phyloP scores from a whole-genome alignment of 164 flowering plant species.

The Aristolochia fimbriata region DNA sequence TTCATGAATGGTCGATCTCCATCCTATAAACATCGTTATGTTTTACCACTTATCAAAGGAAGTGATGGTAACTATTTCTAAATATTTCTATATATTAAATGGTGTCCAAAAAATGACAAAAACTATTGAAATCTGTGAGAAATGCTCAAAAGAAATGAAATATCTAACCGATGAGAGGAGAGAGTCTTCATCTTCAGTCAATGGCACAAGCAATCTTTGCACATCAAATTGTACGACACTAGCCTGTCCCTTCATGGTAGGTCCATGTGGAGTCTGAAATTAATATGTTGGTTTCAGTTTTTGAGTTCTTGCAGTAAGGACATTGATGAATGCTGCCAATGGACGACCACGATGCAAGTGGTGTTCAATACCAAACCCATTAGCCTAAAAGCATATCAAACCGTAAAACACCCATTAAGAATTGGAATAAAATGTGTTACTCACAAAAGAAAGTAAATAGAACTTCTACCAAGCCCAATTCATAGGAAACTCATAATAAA shows the following conservation, averaged over 20 bases:
- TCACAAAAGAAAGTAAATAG: neutral
- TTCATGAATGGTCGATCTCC: no score
- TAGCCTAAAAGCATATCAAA: constrained; percentile 38
- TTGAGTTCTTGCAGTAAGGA: constrained; percentile 56
- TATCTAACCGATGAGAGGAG: constrained; percentile 70
- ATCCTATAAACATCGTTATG: no score
- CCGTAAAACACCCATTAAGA: neutral
- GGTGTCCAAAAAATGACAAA: no score
- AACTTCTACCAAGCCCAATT: neutral
- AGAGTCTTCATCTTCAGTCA: constrained; percentile 60
- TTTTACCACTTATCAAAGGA: no score
- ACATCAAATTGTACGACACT: constrained; percentile 76
- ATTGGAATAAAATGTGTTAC: neutral
- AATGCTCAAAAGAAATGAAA: constrained; percentile 6
- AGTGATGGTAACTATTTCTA: no score
- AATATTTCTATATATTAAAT: no score
- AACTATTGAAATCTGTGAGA: neutral
- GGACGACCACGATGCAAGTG: constrained; percentile 96
- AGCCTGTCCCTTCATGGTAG: constrained; percentile 39
- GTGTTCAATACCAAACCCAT: constrained; percentile 73
- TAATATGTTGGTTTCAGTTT: constrained; percentile 39
- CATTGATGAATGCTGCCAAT: constrained; percentile 74
- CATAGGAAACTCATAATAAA: no score
- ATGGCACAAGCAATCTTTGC: constrained; percentile 69
- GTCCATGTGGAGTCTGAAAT: constrained; percentile 26